Conservation (phyloP, 2,329 filamentous ascomycete genomes). For the Venturia carpophila region DNA sequence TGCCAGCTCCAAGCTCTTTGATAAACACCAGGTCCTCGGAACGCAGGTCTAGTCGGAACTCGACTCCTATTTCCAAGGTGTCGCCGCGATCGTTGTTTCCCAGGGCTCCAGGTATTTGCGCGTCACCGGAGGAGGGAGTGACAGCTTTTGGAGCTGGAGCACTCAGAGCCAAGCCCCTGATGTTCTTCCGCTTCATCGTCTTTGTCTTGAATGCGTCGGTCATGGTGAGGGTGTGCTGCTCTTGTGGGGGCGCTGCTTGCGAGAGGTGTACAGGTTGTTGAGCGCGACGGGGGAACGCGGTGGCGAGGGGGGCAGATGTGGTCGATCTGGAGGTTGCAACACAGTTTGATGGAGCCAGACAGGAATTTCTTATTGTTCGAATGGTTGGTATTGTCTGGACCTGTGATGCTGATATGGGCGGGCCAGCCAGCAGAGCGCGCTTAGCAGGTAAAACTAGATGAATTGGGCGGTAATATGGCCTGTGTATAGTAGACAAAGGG, state of each 20-base stretch:
- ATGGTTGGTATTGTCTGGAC: not conserved
- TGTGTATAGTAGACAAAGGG: not conserved
- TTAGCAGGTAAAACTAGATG: not conserved
- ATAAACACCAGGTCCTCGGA: slow-evolving; percentile 88
- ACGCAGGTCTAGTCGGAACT: slow-evolving; percentile 87
- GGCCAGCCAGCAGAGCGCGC: slow-evolving; percentile 1
- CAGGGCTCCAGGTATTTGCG: slow-evolving; percentile 51
- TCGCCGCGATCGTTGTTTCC: slow-evolving; percentile 56
- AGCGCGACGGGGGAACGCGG: not conserved
- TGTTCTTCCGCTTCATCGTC: slow-evolving; percentile 98
- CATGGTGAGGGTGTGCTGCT: slow-evolving; percentile 32
- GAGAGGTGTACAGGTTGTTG: not conserved
- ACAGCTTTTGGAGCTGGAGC: slow-evolving; percentile 63
- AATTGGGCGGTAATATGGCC: slow-evolving; percentile 2
- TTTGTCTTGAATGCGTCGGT: slow-evolving; percentile 55
- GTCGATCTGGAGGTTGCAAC: not conserved
- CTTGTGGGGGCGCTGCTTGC: slow-evolving; percentile 1
- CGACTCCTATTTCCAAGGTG: slow-evolving; percentile 89
- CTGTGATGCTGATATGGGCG: not conserved
- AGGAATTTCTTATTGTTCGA: not conserved
- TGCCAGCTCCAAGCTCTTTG: slow-evolving; percentile 90
- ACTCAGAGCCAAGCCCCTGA: slow-evolving; percentile 87
- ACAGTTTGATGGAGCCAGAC: not conserved
- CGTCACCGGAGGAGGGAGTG: slow-evolving; percentile 64
- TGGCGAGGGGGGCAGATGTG: not conserved